Percentiles rank a stretch among this genome's conserved stretches.
These are phyloP conservation scores for Olyra latifolia DNA, from an alignment of 176 grass and related monocot genomes.

Conservation along the genomic window DNA sequence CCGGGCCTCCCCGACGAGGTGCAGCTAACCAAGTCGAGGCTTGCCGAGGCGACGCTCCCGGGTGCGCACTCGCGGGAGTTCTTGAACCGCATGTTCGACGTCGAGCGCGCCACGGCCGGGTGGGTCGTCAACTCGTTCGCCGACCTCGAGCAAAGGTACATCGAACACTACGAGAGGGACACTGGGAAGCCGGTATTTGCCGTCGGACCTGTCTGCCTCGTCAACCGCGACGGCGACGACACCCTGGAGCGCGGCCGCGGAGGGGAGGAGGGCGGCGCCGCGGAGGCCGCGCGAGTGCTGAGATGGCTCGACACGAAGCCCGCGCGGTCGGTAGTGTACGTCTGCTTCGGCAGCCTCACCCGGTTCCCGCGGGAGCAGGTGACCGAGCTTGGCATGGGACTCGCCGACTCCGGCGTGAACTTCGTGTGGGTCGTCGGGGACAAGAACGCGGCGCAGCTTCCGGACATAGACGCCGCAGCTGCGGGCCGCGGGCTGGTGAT, in stretches of 20 bases:
- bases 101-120: slow-evolving; percentile 49
- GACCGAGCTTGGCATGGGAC: slow-evolving; percentile 52
- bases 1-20: slow-evolving; percentile 46
- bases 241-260: slow-evolving; percentile 44
- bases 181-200: slow-evolving; percentile 63
- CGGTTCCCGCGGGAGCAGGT: slow-evolving; percentile 51
- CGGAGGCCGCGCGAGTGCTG: slow-evolving; percentile 39
- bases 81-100: slow-evolving; percentile 43
- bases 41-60: slow-evolving; percentile 61
- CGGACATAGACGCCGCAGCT: slow-evolving; percentile 2
- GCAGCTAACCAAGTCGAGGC: slow-evolving; percentile 48
- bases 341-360: slow-evolving; percentile 66
- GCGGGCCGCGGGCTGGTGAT: slow-evolving; percentile 41
- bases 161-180: slow-evolving; percentile 59
- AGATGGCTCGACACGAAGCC: slow-evolving; percentile 53
- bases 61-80: slow-evolving; percentile 46
- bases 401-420: slow-evolving; percentile 34
- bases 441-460: slow-evolving; percentile 2
- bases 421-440: slow-evolving; percentile 72
- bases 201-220: slow-evolving; percentile 55
- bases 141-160: slow-evolving; percentile 50
- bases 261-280: not conserved
- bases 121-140: slow-evolving; percentile 74
- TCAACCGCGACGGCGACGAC: slow-evolving; percentile 42
- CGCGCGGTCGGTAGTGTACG: slow-evolving; percentile 60